A percentile compares a stretch with the other conserved stretches of the same genome.
phyloP scores from a whole-genome alignment of 2,329 filamentous ascomycete genomes.

The Lachnum nothofagi region DNA sequence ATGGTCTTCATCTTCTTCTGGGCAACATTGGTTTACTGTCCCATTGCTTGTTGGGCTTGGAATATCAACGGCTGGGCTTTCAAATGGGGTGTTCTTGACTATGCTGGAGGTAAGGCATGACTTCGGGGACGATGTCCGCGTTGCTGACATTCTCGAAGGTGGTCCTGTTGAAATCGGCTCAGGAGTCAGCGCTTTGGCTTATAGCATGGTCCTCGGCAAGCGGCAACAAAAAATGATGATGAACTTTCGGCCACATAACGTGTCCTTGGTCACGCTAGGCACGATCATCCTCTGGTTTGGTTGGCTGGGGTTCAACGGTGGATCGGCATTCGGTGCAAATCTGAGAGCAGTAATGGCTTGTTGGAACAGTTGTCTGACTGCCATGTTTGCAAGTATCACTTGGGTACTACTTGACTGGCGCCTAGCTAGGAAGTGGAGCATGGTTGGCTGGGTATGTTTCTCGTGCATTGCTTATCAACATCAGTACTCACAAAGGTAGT shows the following conservation, averaged over 20 bases:
- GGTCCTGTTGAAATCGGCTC: constrained; percentile 96
- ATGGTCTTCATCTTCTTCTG: constrained; percentile 95
- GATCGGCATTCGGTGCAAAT: constrained; percentile 88
- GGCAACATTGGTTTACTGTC: constrained; percentile 96
- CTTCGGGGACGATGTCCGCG: not conserved
- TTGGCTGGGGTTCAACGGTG: constrained; percentile 98
- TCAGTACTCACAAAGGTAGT: constrained; percentile 29
- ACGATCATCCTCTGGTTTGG: constrained; percentile 97
- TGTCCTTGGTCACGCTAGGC: constrained; percentile 90
- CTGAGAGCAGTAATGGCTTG: constrained; percentile 89
- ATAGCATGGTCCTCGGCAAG: constrained; percentile 89
- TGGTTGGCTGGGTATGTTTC: constrained; percentile 54
- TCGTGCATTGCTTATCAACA: not conserved
- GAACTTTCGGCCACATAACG: constrained; percentile 98
- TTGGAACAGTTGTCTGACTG: constrained; percentile 82
- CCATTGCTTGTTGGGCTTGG: constrained; percentile 94
- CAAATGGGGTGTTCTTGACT: constrained; percentile 87
- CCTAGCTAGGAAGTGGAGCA: constrained; percentile 79
- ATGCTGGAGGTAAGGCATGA: constrained; percentile 64
- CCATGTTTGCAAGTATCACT: constrained; percentile 83
- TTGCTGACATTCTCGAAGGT: not conserved
- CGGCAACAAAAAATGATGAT: constrained; percentile 99
- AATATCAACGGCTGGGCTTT: constrained; percentile 89
- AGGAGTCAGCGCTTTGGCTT: constrained; percentile 85
- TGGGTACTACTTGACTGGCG: constrained; percentile 97